phyloP scores from a whole-genome alignment of 805 yeast genomes.

The Saitoella complicata region DNA sequence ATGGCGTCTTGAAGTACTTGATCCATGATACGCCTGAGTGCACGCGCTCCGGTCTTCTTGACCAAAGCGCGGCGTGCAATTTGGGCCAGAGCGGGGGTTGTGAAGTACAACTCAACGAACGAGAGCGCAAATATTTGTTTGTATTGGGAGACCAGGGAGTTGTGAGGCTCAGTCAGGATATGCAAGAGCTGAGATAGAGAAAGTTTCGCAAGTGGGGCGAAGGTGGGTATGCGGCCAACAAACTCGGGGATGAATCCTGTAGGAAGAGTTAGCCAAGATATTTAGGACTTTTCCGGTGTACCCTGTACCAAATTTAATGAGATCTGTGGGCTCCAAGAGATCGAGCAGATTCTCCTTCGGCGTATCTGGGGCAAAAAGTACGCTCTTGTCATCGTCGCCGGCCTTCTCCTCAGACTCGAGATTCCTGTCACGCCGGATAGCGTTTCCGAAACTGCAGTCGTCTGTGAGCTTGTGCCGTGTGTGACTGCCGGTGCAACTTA shows the following conservation, averaged over 20 bases:
- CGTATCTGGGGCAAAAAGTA: too few species aligned
- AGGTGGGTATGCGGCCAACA: conserved; percentile 41
- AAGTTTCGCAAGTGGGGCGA: conserved; percentile 34
- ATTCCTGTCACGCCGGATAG: neutral
- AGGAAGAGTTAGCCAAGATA: conserved; percentile 6
- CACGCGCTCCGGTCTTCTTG: conserved; percentile 49
- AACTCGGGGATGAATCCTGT: conserved; percentile 46
- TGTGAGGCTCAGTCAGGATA: conserved; percentile 40
- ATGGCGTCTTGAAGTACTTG: conserved; percentile 34
- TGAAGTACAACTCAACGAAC: conserved; percentile 35
- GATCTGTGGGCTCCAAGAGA: conserved; percentile 33
- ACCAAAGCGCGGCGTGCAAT: conserved; percentile 34
- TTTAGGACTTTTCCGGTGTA: neutral
- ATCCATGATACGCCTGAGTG: conserved; percentile 39
- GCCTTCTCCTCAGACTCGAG: conserved; percentile 1
- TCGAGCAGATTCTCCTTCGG: conserved; percentile 22
- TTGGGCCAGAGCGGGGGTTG: conserved; percentile 30
- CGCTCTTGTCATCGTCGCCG: conserved; percentile 3
- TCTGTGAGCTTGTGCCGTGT: neutral
- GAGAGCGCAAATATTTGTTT: conserved; percentile 36
- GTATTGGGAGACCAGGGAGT: conserved; percentile 38
- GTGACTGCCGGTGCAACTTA: conserved; percentile 10
- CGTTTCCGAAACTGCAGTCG: neutral
- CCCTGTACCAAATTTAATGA: conserved; percentile 17
- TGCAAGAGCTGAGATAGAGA: conserved; percentile 30